Percentiles rank a stretch among this genome's conserved stretches.
Evolutionary conservation across 768 basidiomycete species (phyloP).

Genomic region (Cystofilobasidium bisporidii): DNA sequence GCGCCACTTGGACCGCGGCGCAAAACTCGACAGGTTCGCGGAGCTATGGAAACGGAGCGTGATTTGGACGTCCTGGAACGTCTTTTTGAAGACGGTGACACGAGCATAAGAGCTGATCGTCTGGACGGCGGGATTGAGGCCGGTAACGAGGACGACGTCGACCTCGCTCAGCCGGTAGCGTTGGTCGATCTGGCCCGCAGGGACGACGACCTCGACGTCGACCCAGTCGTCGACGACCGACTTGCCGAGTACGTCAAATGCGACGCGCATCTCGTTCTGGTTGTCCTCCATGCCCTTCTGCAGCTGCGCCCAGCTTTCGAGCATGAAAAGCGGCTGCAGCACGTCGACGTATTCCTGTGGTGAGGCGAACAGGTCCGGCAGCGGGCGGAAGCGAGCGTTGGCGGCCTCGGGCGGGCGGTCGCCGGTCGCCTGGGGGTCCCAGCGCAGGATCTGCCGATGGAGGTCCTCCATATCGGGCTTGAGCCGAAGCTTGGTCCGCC

Average conservation of each 20-base stretch:
- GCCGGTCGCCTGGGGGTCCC: constrained; percentile 52
- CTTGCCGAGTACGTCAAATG: constrained; percentile 58
- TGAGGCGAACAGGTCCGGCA: constrained; percentile 46
- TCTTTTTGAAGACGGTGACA: constrained; percentile 47
- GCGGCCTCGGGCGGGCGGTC: constrained; percentile 36
- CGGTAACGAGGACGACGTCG: constrained; percentile 60
- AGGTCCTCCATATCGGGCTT: constrained; percentile 73
- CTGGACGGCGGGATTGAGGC: constrained; percentile 39
- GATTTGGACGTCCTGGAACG: constrained; percentile 48
- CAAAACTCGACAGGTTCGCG: constrained; percentile 30
- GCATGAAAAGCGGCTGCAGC: constrained; percentile 73
- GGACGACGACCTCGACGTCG: constrained; percentile 61
- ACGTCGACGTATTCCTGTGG: constrained; percentile 59
- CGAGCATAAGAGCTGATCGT: constrained; percentile 58
- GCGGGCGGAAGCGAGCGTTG: constrained; percentile 38
- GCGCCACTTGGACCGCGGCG: constrained; percentile 51
- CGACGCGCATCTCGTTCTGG: constrained; percentile 45
- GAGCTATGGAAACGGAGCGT: constrained; percentile 46
- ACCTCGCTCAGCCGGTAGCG: constrained; percentile 72
- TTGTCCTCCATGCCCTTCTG: constrained; percentile 62
- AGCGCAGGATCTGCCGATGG: constrained; percentile 67
- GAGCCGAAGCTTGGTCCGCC: constrained; percentile 56
- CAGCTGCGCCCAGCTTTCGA: constrained; percentile 88
- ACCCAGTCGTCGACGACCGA: constrained; percentile 71
- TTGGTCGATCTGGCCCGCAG: constrained; percentile 52